These are phyloP conservation scores for Collybia sordida DNA, from an alignment of 768 basidiomycete genomes.

Conservation along the genomic window DNA sequence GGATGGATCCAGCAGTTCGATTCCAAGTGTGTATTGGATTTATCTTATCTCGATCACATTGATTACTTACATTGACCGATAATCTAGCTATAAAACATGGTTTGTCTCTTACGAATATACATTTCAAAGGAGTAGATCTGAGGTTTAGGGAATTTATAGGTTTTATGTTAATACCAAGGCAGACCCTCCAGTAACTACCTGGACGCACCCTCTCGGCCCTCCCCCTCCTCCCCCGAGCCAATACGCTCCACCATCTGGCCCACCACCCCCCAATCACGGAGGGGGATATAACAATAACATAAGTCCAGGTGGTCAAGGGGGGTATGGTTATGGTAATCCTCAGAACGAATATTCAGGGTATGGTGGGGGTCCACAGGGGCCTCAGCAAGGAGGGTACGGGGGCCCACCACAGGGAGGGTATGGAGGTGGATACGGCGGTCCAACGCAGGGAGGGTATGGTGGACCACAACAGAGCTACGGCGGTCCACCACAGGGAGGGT, in stretches of 20 bases:
- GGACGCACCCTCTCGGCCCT: conserved; percentile 70
- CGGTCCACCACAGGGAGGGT: conserved; percentile 13
- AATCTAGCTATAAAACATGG: conserved; percentile 64
- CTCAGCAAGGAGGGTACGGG: conserved; percentile 23
- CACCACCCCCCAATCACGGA: conserved; percentile 43
- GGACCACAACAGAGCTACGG: conserved; percentile 21
- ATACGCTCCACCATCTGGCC: conserved; percentile 40
- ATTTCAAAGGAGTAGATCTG: background rate
- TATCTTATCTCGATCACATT: conserved; percentile 22
- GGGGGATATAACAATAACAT: conserved; percentile 10
- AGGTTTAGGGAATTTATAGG: conserved; percentile 37
- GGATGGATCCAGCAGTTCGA: conserved; percentile 76
- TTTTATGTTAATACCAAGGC: conserved; percentile 73
- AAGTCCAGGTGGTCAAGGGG: conserved; percentile 15
- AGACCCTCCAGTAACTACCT: conserved; percentile 62
- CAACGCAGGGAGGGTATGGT: conserved; percentile 20
- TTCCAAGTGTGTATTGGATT: conserved; percentile 46
- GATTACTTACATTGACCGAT: conserved; percentile 46
- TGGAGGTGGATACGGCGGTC: conserved; percentile 17
- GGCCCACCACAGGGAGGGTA: conserved; percentile 22
- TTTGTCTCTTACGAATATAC: conserved; percentile 24
- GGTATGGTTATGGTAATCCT: conserved; percentile 26
- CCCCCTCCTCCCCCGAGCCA: conserved; percentile 35
- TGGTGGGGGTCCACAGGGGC: conserved; percentile 21
- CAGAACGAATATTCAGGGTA: conserved; percentile 27